These are phyloP conservation scores for Akanthomyces uredinophilus DNA, from an alignment of 2,329 filamentous ascomycete genomes.

Conservation along the genomic window DNA sequence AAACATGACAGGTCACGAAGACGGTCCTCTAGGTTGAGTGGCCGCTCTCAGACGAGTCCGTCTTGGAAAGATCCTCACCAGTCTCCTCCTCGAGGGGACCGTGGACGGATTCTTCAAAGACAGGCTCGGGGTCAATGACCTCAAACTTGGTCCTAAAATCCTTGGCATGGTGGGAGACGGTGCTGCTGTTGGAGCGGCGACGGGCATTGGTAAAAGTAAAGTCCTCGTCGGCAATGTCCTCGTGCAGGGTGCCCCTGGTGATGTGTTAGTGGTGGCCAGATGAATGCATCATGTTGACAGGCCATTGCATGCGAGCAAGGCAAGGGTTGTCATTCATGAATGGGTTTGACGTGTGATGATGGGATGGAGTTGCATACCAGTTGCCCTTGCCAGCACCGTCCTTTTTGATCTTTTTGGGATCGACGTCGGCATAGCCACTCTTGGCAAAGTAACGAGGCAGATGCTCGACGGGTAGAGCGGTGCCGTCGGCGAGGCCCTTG, in stretches of 20 bases:
- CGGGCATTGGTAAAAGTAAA: conserved; percentile 83
- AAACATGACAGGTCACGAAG: not conserved
- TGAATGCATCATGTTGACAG: not conserved
- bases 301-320: not conserved
- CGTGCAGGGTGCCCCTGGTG: conserved; percentile 72
- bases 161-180: conserved; percentile 60
- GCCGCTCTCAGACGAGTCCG: conserved; percentile 54
- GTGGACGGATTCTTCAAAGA: conserved; percentile 84
- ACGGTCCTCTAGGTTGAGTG: conserved; percentile 36
- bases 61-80: conserved; percentile 49
- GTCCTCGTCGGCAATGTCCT: conserved; percentile 76
- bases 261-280: conserved; percentile 18
- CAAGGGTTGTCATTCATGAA: not conserved
- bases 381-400: conserved; percentile 89
- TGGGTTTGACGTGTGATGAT: conserved; percentile 10
- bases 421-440: conserved; percentile 69
- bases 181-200: conserved; percentile 88
- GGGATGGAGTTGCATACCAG: conserved; percentile 60
- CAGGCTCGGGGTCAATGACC: conserved; percentile 78
- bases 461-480: conserved; percentile 62
- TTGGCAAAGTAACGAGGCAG: conserved; percentile 93
- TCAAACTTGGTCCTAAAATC: conserved; percentile 98
- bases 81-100: conserved; percentile 53
- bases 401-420: conserved; percentile 96
- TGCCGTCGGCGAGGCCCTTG: conserved; percentile 70